Base-by-base conservation (phyloP, 139 green algal genomes). In the Micractinium sp. region DNA sequence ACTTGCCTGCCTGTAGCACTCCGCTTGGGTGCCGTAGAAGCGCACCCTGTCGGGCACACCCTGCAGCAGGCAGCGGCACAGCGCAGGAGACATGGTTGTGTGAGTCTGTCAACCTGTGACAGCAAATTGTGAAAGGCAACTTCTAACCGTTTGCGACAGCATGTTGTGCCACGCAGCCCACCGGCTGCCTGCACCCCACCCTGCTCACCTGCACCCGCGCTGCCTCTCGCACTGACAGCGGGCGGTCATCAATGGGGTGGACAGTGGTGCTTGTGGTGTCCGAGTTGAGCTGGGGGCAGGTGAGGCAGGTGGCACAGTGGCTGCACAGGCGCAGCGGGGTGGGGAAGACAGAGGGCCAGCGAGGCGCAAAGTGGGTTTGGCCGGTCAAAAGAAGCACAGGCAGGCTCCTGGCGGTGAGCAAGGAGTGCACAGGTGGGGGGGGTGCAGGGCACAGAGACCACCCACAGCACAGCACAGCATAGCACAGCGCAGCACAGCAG, bases 301-400 rank as follows among this genome's bases (percentile, higher is more conserved):
- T 87, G 31, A 77, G 33, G 31, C 35, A 9, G 31, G 82, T 87
- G 82, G 82, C 61, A 63, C 77, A 87, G 61, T 87, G 82, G 82
- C 82, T 87, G 82, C 61, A 25, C n/a, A 19, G 73, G 73, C 4
- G 73, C 35, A 29, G 35, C 15, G 31, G 47, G 47, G 47, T 16
- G 9, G 9, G 47, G 7, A 9, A 56, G 47, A 56, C 47, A 16
- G 47, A 56, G 47, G 47, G 47, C 47, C 5, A 9, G 5, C 7
- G 47, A 16, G 47, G 9, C 47, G 9, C 7, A 56, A 5, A 56
- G 47, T 5, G 47, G 9, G 47, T 16, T 56, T 5, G 9, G 47
- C 47, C 9, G 47, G n/a, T n/a, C 9, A 9, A 9, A 56, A 56
- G 47, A 5, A 56, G 47, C 47, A 9, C 47, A 56, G 47, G 47